phyloP scores from a whole-genome alignment of 2,329 filamentous ascomycete genomes.

The Xylariaceae sp. region DNA sequence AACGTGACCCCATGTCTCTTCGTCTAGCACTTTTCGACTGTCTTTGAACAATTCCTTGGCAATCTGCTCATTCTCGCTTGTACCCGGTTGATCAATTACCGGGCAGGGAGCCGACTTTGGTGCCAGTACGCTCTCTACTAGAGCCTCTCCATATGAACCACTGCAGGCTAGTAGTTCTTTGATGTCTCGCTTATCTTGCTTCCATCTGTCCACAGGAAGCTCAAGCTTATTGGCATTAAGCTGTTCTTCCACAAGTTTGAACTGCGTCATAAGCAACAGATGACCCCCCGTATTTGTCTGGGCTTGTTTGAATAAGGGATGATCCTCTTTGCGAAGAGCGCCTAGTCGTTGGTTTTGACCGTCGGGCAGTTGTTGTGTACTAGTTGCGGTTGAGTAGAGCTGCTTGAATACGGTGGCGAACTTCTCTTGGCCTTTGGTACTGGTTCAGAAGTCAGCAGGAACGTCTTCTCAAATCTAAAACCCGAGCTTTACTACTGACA shows the following conservation, averaged over 20 bases:
- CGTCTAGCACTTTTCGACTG: conserved; percentile 29
- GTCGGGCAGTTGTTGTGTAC: not conserved
- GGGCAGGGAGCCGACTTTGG: conserved; percentile 27
- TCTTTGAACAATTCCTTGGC: conserved; percentile 43
- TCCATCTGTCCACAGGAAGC: conserved; percentile 41
- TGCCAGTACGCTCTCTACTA: conserved; percentile 36
- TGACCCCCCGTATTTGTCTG: conserved; percentile 32
- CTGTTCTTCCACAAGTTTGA: conserved; percentile 39
- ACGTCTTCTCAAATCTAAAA: not conserved
- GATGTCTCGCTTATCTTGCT: conserved; percentile 44
- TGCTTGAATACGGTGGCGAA: conserved; percentile 24
- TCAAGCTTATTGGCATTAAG: conserved; percentile 35
- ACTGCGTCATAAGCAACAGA: conserved; percentile 39
- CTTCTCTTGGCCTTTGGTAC: conserved; percentile 24
- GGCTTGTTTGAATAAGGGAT: conserved; percentile 36
- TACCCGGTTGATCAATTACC: conserved; percentile 24
- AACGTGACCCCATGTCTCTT: conserved; percentile 39
- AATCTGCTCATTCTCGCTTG: conserved; percentile 37
- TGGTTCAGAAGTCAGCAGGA: conserved; percentile 22
- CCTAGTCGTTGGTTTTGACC: not conserved
- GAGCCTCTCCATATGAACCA: conserved; percentile 43
- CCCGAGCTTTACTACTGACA: conserved; percentile 36
- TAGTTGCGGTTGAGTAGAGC: no score
- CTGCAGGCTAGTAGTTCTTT: conserved; percentile 43
- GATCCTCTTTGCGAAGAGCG: conserved; percentile 31